A percentile compares a stretch with the other conserved stretches of the same genome.
phyloP scores from a whole-genome alignment of 169 alveolate genomes.

The Cryptosporidium parvum region DNA sequence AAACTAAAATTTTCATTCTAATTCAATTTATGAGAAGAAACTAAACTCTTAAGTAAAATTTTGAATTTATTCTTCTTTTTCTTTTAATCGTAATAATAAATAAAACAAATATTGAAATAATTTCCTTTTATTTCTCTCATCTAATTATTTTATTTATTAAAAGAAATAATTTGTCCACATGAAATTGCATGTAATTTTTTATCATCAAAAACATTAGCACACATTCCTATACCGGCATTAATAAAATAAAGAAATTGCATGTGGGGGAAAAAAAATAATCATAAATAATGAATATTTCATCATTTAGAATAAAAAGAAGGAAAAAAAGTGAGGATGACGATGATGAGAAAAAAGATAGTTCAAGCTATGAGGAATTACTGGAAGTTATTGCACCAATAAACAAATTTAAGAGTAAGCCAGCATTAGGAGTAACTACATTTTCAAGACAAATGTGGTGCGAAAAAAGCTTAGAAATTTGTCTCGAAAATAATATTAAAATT shows the following conservation, averaged over 20 bases:
- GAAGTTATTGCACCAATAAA: slow-evolving; percentile 37
- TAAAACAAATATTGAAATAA: background rate
- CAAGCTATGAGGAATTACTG: background rate
- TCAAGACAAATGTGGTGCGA: slow-evolving; percentile 76
- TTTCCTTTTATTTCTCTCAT: background rate
- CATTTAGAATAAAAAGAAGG: slow-evolving; percentile 5
- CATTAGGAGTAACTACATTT: slow-evolving; percentile 62
- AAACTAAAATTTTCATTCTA: background rate
- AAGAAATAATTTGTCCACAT: background rate
- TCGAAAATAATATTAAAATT: slow-evolving; percentile 38
- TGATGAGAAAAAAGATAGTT: background rate
- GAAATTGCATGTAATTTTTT: background rate
- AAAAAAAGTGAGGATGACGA: slow-evolving; percentile 2
- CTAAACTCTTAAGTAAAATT: background rate
- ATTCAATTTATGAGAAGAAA: no score
- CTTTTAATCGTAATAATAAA: no score
- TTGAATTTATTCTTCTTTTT: background rate
- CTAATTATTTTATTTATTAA: background rate
- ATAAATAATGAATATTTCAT: slow-evolving; percentile 18
- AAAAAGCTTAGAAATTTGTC: slow-evolving; percentile 54
- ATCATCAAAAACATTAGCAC: background rate
- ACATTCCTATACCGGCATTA: slow-evolving; percentile 11
- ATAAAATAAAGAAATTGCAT: background rate
- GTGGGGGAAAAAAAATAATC: background rate
- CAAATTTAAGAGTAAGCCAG: slow-evolving; percentile 37